Conservation (phyloP, 2,329 filamentous ascomycete genomes). For the Podosphaera aphanis region DNA sequence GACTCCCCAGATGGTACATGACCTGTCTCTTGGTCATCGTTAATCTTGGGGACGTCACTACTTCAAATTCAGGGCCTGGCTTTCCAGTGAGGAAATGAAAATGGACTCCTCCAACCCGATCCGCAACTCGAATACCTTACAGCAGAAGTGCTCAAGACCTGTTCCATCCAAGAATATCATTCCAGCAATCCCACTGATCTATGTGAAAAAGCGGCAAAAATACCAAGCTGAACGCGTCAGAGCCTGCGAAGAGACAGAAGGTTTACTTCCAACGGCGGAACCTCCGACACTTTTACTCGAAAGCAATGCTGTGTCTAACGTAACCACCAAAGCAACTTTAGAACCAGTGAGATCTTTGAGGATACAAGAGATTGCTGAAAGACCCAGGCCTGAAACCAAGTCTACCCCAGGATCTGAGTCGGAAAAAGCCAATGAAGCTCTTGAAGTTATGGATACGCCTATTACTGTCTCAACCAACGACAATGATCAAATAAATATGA, state of each 20-base stretch:
- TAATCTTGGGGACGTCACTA: conserved; percentile 18
- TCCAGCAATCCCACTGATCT: conserved; percentile 16
- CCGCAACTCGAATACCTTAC: conserved; percentile 12
- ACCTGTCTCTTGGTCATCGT: conserved; percentile 15
- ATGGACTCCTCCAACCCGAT: conserved; percentile 10
- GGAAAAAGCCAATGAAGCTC: conserved; percentile 5
- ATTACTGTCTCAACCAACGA: neutral
- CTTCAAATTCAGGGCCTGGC: conserved; percentile 1
- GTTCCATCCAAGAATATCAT: conserved; percentile 10
- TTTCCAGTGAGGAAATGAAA: neutral
- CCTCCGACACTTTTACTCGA: neutral
- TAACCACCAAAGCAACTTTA: neutral
- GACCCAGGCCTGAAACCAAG: conserved; percentile 2
- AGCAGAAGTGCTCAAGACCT: conserved; percentile 13
- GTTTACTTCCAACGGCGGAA: neutral
- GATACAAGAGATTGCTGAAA: neutral
- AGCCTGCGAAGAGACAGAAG: conserved; percentile 6
- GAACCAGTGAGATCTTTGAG: neutral
- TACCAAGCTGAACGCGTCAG: conserved; percentile 9
- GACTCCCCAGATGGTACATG: conserved; percentile 17
- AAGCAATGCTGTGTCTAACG: neutral
- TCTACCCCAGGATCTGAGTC: conserved; percentile 4
- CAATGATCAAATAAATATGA: neutral
- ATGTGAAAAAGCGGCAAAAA: conserved; percentile 15
- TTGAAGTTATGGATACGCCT: conserved; percentile 1